phyloP scores from a whole-genome alignment of 352 stramenopile genomes.

The Phytophthora hibernalis region DNA sequence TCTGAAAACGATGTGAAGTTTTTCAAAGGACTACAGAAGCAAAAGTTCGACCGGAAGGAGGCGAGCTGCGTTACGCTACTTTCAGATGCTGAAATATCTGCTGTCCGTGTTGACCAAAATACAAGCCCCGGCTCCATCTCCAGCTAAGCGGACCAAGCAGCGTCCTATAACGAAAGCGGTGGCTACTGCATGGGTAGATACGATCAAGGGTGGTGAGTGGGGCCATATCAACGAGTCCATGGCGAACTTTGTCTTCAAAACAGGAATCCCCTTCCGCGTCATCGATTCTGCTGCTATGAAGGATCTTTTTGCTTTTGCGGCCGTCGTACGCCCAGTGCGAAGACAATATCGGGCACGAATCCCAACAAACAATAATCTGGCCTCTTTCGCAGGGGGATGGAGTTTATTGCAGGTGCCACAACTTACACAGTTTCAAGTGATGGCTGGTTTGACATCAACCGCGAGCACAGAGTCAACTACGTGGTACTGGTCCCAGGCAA shows the following conservation, averaged over 20 bases:
- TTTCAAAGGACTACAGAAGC: too few species aligned
- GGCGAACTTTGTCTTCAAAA: slow-evolving; percentile 9
- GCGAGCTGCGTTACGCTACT: too few species aligned
- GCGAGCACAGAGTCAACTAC: slow-evolving; percentile 1
- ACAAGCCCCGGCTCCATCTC: too few species aligned
- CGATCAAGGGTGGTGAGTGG: not conserved
- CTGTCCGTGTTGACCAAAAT: too few species aligned
- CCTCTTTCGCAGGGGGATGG: not conserved
- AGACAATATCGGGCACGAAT: not conserved
- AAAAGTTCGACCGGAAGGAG: too few species aligned
- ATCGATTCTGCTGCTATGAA: slow-evolving; percentile 13
- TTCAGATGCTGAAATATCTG: too few species aligned
- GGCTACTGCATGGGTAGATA: not conserved
- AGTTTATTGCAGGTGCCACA: not conserved
- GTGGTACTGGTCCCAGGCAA: not conserved
- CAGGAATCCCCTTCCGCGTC: slow-evolving; percentile 9
- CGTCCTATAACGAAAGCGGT: too few species aligned
- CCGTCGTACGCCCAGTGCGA: slow-evolving; percentile 3
- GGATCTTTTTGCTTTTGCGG: not conserved
- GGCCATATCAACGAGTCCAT: not conserved
- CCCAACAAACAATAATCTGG: not conserved
- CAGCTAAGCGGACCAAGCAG: too few species aligned
- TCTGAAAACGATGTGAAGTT: too few species aligned
- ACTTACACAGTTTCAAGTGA: not conserved
- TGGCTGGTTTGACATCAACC: not conserved